These are phyloP conservation scores for Penicillium hesseltinei DNA, from an alignment of 2,329 filamentous ascomycete species.

Conservation along the genomic window DNA sequence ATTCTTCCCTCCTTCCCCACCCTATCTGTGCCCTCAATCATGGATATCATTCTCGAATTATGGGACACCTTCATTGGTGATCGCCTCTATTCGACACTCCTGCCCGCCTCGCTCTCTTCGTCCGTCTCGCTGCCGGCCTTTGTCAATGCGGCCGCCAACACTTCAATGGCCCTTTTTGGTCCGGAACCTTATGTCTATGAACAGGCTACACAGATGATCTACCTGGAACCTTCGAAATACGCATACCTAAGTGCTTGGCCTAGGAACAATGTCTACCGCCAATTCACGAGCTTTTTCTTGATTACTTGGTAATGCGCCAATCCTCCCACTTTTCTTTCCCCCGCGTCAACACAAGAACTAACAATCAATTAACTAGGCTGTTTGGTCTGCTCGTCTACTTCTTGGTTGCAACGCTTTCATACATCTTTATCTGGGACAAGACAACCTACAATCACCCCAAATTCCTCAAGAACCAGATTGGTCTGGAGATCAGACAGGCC, in stretches of 20 bases:
- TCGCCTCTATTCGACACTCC: constrained; percentile 67
- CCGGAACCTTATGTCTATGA: constrained; percentile 56
- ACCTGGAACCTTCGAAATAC: constrained; percentile 67
- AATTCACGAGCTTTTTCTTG: constrained; percentile 71
- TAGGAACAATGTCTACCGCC: constrained; percentile 74
- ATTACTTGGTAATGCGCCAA: constrained; percentile 71
- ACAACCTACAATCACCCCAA: constrained; percentile 84
- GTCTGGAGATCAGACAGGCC: constrained; percentile 79
- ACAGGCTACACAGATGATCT: constrained; percentile 69
- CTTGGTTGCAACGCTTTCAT: constrained; percentile 76
- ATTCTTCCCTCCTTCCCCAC: background rate
- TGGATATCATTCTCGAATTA: constrained; percentile 90
- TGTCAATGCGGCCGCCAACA: constrained; percentile 54
- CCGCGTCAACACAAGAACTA: background rate
- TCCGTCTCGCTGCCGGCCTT: constrained; percentile 53
- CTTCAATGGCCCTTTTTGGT: constrained; percentile 55
- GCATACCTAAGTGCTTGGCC: constrained; percentile 77
- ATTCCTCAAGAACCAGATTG: constrained; percentile 90
- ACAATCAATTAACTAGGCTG: constrained; percentile 56
- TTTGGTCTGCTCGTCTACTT: constrained; percentile 86
- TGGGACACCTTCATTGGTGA: constrained; percentile 81
- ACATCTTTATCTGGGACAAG: constrained; percentile 88
- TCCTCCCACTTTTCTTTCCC: background rate
- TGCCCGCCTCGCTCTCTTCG: constrained; percentile 60
- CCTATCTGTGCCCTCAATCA: constrained; percentile 40